Evolutionary conservation across 768 basidiomycete genomes (phyloP).

Genomic region (Lactarius vividus): DNA sequence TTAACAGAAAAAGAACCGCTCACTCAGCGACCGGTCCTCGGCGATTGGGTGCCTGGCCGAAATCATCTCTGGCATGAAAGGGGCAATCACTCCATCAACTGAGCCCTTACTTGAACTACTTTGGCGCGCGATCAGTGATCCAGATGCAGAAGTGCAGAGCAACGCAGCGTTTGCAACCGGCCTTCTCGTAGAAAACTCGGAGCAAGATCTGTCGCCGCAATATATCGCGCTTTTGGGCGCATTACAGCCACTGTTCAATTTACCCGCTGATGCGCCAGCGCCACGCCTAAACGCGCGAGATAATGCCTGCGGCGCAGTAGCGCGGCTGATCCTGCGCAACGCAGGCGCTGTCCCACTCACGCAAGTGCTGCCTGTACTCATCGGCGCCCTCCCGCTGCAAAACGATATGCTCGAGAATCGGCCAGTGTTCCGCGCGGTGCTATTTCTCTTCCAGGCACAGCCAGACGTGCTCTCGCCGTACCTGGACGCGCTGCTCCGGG

Average conservation of each 20-base stretch:
- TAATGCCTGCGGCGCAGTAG: slow-evolving; percentile 94
- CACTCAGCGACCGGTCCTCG: slow-evolving; percentile 87
- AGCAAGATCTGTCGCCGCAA: slow-evolving; percentile 76
- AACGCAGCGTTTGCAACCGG: slow-evolving; percentile 96
- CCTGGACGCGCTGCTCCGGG: slow-evolving; percentile 73
- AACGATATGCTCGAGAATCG: slow-evolving; percentile 89
- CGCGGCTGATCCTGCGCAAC: slow-evolving; percentile 82
- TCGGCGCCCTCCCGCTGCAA: slow-evolving; percentile 79
- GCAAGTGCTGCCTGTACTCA: slow-evolving; percentile 83
- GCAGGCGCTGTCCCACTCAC: slow-evolving; percentile 78
- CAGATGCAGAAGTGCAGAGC: slow-evolving; percentile 90
- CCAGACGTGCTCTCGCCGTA: slow-evolving; percentile 66
- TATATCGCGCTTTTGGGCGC: slow-evolving; percentile 74
- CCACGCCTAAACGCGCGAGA: slow-evolving; percentile 83
- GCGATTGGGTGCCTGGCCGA: slow-evolving; percentile 94
- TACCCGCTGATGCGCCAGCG: slow-evolving; percentile 58
- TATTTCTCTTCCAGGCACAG: slow-evolving; percentile 81
- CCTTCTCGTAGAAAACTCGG: slow-evolving; percentile 84
- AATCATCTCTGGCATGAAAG: slow-evolving; percentile 90
- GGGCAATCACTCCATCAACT: slow-evolving; percentile 80
- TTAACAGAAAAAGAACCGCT: slow-evolving; percentile 74
- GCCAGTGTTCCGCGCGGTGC: slow-evolving; percentile 84
- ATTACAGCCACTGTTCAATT: slow-evolving; percentile 77
- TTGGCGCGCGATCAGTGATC: slow-evolving; percentile 76
- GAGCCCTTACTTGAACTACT: slow-evolving; percentile 80